A percentile compares a stretch with the other conserved stretches of the same genome.
phyloP scores from a whole-genome alignment of 371 early-diverging fungal genomes.

The Mucor irregularis region DNA sequence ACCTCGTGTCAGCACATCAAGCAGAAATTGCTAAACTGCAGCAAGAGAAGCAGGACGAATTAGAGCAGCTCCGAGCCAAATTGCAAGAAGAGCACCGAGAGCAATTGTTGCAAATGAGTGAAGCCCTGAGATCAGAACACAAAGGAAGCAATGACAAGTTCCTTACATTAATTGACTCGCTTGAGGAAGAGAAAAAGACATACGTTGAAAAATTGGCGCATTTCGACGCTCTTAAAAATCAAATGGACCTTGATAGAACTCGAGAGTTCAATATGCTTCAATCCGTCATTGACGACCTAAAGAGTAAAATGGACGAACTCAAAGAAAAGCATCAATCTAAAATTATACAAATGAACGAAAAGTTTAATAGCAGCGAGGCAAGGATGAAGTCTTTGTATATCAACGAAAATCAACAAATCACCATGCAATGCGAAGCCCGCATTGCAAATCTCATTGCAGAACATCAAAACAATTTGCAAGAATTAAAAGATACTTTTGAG shows the following conservation, averaged over 20 bases:
- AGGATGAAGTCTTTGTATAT: slow-evolving; percentile 19
- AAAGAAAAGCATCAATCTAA: slow-evolving; percentile 3
- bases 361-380: neutral
- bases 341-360: slow-evolving; percentile 2
- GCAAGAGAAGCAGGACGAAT: neutral
- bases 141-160: neutral
- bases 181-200: neutral
- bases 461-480: slow-evolving; percentile 24
- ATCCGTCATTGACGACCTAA: neutral
- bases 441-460: slow-evolving; percentile 31
- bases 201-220: neutral
- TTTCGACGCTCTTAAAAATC: neutral
- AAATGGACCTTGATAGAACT: neutral
- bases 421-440: slow-evolving; percentile 34
- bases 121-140: slow-evolving; percentile 1
- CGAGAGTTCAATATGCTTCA: neutral
- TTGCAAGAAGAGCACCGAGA: neutral
- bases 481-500: slow-evolving; percentile 17
- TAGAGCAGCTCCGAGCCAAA: neutral
- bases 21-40: neutral
- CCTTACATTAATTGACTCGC: neutral
- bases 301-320: neutral
- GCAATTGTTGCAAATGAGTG: neutral
- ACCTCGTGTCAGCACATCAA: neutral
- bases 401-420: slow-evolving; percentile 24